phyloP scores from a whole-genome alignment of 2,329 filamentous ascomycete genomes.

The Sarocladium brachiariae region DNA sequence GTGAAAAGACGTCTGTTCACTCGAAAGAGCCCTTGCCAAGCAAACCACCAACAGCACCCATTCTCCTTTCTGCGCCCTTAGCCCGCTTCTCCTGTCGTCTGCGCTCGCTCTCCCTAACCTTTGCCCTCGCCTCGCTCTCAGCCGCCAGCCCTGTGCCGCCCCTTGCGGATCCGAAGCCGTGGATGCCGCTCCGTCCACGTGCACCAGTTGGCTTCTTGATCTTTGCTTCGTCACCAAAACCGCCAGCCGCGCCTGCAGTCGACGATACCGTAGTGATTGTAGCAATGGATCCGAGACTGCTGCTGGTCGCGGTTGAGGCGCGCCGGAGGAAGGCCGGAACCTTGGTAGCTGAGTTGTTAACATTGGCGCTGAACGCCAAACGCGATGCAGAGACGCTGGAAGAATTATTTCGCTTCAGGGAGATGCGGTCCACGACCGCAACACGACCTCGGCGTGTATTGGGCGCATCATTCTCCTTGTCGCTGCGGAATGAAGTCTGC shows the following conservation, averaged over 20 bases:
- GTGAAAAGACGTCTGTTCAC: constrained; percentile 16
- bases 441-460: constrained; percentile 29
- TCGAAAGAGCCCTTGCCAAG: constrained; percentile 45
- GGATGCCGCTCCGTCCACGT: constrained; percentile 52
- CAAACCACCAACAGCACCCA: constrained; percentile 50
- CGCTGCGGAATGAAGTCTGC: constrained; percentile 20
- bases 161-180: constrained; percentile 38
- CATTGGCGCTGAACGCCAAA: constrained; percentile 49
- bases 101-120: constrained; percentile 49
- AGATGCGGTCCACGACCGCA: constrained; percentile 65
- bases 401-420: constrained; percentile 52
- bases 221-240: constrained; percentile 43
- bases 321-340: constrained; percentile 66
- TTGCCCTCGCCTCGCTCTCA: constrained; percentile 50
- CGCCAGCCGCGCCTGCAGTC: constrained; percentile 20
- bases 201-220: constrained; percentile 49
- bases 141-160: constrained; percentile 24
- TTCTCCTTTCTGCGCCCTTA: constrained; percentile 49
- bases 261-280: constrained; percentile 11
- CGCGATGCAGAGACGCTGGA: constrained; percentile 30
- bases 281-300: constrained; percentile 23
- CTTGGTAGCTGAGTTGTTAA: constrained; percentile 47
- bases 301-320: constrained; percentile 35
- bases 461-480: constrained; percentile 44
- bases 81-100: constrained; percentile 52